phyloP scores from a whole-genome alignment of 139 green algal species.

The Pleodorina starrii region DNA sequence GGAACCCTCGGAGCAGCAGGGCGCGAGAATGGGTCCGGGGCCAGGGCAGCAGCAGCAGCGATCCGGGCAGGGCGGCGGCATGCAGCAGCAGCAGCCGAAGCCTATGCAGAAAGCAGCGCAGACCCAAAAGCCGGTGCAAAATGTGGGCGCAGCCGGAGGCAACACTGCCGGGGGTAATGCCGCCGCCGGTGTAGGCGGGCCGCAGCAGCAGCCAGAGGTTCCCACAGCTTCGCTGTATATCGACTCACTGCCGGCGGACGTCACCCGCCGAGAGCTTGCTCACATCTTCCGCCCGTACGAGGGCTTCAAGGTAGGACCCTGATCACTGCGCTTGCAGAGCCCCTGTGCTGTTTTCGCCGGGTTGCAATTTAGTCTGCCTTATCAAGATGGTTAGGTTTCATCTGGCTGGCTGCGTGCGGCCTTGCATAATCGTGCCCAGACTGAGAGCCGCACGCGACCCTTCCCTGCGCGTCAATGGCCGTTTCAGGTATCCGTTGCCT shows the following conservation, averaged over 20 bases:
- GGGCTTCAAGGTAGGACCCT: constrained; percentile 74
- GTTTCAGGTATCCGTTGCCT: no score
- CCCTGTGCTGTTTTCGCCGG: no score
- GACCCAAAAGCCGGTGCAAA: background rate
- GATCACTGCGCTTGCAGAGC: no score
- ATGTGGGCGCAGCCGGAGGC: no score
- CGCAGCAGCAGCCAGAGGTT: constrained; percentile 38
- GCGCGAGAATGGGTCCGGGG: background rate
- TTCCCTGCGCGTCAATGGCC: no score
- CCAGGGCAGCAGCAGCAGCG: constrained; percentile 1
- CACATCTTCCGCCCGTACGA: constrained; percentile 83
- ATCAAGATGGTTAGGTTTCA: no score
- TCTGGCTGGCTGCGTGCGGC: no score
- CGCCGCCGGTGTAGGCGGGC: background rate
- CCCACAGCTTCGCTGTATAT: constrained; percentile 72
- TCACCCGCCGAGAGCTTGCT: constrained; percentile 69
- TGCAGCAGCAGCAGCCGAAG: constrained; percentile 5
- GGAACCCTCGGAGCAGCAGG: background rate
- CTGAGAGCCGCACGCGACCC: no score
- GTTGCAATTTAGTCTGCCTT: no score
- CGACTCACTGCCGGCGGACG: constrained; percentile 71
- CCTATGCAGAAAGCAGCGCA: background rate
- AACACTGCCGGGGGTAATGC: background rate
- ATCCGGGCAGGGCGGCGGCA: background rate
- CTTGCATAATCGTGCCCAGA: no score